Base-by-base conservation (phyloP, 352 stramenopile genomes). In the Pythium guiyangense region DNA sequence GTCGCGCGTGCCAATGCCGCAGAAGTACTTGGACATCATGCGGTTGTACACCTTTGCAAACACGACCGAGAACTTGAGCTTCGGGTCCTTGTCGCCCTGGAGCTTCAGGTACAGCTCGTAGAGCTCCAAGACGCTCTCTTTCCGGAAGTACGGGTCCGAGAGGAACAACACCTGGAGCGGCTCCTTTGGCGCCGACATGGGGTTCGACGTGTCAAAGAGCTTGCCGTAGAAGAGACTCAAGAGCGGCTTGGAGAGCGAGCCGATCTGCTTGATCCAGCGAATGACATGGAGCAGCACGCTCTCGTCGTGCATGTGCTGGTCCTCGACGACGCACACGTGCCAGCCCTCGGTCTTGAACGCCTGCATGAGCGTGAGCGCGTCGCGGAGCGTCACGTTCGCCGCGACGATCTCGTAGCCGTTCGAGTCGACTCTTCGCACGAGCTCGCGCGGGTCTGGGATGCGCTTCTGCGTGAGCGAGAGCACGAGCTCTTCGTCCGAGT, bases 401-500 rank as follows among this genome's bases (percentile, higher is more conserved):
- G 74, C 71, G 17, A 94, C 70, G 50, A 90, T 72, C 58, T 90
- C 83, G 12, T 74, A 84, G 5, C 84, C 84, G 39, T 86, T 86
- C 43, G 76, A 79, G 59, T 94, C 84, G 51, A 94, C 90, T 0
- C 69, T 69, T 1, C 80, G 79, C 22, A 90, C 82, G 25, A 94
- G 73, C 29, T 82, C 67, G 14, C 81, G 67, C 0, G 84, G 77
- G 8, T 70, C 70, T 0, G 67, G 56, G 40, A 94, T 90, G 46
- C 75, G 52, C 56, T 96, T 91, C 48, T 86, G 63, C 6, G 67
- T 77, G n/a, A 99, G 62, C 5, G 94, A 97, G 4, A 73, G 74
- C 63, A 98, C 96, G 14, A 99, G 86, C 60, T 99, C 94, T 49
- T 99, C 93, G 62, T 98, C 98, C 4, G 96, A 98, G 66, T 99